phyloP scores from a whole-genome alignment of 2,329 filamentous ascomycete genomes.

The Phyllosticta citrichinensis region DNA sequence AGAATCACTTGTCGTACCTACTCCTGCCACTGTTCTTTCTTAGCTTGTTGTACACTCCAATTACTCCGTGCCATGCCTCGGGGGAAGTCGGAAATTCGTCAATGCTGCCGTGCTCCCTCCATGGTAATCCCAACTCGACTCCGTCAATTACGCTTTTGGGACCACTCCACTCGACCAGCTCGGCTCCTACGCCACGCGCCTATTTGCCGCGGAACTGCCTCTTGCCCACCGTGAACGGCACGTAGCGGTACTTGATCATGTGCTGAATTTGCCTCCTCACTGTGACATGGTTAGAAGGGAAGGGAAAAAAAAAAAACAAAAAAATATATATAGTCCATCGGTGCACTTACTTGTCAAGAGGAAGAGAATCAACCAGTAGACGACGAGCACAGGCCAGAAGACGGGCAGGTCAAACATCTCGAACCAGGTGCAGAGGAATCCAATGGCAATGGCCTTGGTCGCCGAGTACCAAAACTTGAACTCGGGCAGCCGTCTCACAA shows the following conservation, averaged over 20 bases:
- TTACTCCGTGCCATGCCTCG: neutral
- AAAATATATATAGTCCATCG: neutral
- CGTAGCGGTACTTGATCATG: constrained; percentile 99
- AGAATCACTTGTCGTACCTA: neutral
- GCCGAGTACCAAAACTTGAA: constrained; percentile 99
- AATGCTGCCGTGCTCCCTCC: neutral
- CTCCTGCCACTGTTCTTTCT: neutral
- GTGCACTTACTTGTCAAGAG: constrained; percentile 74
- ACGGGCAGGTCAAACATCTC: constrained; percentile 92
- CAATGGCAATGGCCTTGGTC: constrained; percentile 74
- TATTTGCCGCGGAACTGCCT: constrained; percentile 17
- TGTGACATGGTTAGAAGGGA: constrained; percentile 27
- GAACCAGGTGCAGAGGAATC: constrained; percentile 86
- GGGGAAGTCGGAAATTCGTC: neutral
- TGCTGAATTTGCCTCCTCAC: constrained; percentile 99
- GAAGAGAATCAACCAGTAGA: constrained; percentile 98
- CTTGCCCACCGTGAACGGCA: constrained; percentile 89
- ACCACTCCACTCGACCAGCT: neutral
- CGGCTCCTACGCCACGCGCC: neutral
- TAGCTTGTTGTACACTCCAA: neutral
- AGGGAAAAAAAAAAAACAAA: neutral
- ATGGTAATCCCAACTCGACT: neutral
- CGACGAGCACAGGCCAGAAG: constrained; percentile 96
- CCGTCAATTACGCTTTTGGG: neutral
- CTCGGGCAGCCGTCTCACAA: constrained; percentile 89